Evolutionary conservation across 2,329 filamentous ascomycete genomes (phyloP), one percentile per base, ranked within the genome.

Genomic region (Pseudocercospora fijiensis): DNA sequence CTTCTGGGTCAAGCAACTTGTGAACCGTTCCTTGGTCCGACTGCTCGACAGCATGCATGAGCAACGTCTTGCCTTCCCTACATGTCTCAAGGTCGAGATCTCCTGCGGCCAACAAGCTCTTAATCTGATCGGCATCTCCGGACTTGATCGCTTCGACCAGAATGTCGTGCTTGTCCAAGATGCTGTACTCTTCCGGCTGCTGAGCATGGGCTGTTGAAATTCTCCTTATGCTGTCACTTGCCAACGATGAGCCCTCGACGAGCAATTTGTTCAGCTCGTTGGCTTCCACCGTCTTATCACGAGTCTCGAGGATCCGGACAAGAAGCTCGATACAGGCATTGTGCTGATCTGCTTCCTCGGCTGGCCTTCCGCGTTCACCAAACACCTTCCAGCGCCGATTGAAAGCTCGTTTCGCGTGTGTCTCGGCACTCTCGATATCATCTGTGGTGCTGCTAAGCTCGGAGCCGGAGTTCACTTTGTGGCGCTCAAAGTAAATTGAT

Each of bases 41-140:
- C 16, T 56, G 57, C 37, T 69, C 67, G 9, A 71, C 68, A 1
- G 67, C 68, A 56, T 70, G 64, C 55, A 71, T 65, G 9, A 71
- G 61, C 13, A 67, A 37, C 4, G 68, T 67, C 58, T 67, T 71
- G 41, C 65, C 61, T 16, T 66, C 41, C 24, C 49, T 62, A 28
- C 58, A 64, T 5, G 62, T 55, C 49, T 69, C 65, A 7, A 70
- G 33, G 57, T 65, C 45, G 24, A 70, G 47, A 28, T 65, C 66
- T 20, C 37, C 27, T 16, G 47, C 55, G n/a, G 60, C 51, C 22
- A 67, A 22, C 16, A 65, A 24, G 8, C 13, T 52, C 41, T 67
- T 56, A 27, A 68, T 59, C 33, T 69, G 61, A 9, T 67, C 64
- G 3, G 37, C 24, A 47, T 70, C 65, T 13, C 64, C 65, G 8